A percentile compares a stretch with the other conserved stretches of the same genome.
Conservation (phyloP, 2,329 filamentous ascomycete genomes). For the Alternaria gaisen region DNA sequence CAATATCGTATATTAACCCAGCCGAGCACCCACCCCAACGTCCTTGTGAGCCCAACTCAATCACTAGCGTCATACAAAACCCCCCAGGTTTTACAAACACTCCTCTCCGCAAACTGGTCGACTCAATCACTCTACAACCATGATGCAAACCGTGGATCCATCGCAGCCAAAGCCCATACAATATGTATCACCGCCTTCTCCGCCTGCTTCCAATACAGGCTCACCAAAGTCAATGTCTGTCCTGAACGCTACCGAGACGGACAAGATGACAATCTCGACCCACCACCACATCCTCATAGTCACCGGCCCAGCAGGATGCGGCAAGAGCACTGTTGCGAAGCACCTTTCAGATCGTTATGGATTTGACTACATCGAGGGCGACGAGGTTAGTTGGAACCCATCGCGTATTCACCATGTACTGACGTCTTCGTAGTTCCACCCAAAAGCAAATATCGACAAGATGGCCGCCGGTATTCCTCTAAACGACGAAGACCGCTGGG, state of each 20-base stretch:
- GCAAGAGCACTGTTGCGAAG: slow-evolving; percentile 62
- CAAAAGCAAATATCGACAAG: slow-evolving; percentile 71
- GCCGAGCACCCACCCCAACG: slow-evolving; percentile 23
- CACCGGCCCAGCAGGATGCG: slow-evolving; percentile 63
- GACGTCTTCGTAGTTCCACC: slow-evolving; percentile 55
- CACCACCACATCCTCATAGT: slow-evolving; percentile 62
- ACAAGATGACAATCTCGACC: slow-evolving; percentile 42
- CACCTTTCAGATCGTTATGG: slow-evolving; percentile 55
- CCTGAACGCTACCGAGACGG: slow-evolving; percentile 22
- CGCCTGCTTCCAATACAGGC: slow-evolving; percentile 39
- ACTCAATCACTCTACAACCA: slow-evolving; percentile 23
- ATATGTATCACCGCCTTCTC: slow-evolving; percentile 43
- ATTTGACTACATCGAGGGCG: slow-evolving; percentile 61
- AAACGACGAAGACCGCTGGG: slow-evolving; percentile 94
- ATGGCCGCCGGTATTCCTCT: slow-evolving; percentile 86
- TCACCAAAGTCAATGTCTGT: slow-evolving; percentile 34
- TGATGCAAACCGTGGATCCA: slow-evolving; percentile 49
- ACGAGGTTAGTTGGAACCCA: slow-evolving; percentile 52
- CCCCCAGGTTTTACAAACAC: slow-evolving; percentile 6
- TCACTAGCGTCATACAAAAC: slow-evolving; percentile 13
- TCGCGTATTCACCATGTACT: neutral
- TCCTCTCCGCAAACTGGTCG: slow-evolving; percentile 6
- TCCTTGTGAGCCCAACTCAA: slow-evolving; percentile 18
- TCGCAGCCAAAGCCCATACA: slow-evolving; percentile 37
- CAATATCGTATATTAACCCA: slow-evolving; percentile 39